These are phyloP conservation scores for Helotiales sp. DNA, from an alignment of 2,329 filamentous ascomycete species.

Conservation along the genomic window DNA sequence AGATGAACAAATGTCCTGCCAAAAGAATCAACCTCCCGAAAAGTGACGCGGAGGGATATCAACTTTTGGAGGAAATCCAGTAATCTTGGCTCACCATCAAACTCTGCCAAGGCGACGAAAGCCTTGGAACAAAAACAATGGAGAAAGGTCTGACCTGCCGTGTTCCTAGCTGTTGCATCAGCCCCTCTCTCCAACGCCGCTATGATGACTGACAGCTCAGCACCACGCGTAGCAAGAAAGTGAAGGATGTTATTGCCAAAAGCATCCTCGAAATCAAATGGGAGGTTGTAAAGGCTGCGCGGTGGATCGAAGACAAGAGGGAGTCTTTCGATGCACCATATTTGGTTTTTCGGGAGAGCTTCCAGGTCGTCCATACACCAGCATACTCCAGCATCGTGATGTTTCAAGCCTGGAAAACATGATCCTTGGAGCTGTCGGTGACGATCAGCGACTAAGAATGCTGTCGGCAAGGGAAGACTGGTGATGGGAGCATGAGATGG, in stretches of 20 bases:
- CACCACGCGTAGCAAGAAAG: constrained; percentile 17
- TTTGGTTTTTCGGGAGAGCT: not conserved
- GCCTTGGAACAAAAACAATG: constrained; percentile 13
- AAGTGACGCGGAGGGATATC: constrained; percentile 3
- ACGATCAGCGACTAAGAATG: constrained; percentile 4
- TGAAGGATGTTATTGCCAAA: constrained; percentile 47
- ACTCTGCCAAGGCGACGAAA: constrained; percentile 7
- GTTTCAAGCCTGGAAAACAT: constrained; percentile 5
- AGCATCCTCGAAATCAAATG: constrained; percentile 12
- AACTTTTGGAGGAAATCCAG: not conserved
- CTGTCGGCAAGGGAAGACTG: not conserved
- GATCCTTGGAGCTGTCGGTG: constrained; percentile 5
- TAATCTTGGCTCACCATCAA: not conserved
- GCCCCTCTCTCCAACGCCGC: constrained; percentile 9
- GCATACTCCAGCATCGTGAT: constrained; percentile 5
- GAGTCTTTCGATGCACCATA: not conserved
- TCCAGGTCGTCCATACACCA: constrained; percentile 4
- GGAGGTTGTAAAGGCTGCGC: constrained; percentile 2
- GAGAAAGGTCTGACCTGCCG: constrained; percentile 20
- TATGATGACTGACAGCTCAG: constrained; percentile 6
- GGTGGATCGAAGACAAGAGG: not conserved
- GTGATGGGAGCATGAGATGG: not conserved
- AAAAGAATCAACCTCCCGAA: constrained; percentile 14
- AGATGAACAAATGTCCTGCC: constrained; percentile 11
- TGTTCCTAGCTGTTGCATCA: constrained; percentile 37